These are phyloP conservation scores for Immersiporthe knoxdaviesiana DNA, from an alignment of 2,329 filamentous ascomycete species.

Conservation along the genomic window DNA sequence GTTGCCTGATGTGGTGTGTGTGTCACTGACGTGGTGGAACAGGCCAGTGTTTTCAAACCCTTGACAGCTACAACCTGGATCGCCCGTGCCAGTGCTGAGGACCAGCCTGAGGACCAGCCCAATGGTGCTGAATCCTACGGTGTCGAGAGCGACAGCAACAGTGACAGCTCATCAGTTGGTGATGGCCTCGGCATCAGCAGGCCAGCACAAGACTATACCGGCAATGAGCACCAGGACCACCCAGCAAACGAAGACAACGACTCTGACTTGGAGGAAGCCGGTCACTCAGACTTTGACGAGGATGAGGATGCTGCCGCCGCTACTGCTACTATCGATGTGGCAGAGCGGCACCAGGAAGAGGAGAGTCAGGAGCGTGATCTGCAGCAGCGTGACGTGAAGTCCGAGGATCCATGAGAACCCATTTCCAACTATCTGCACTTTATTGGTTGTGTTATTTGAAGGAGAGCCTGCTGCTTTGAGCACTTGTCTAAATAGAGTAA, in stretches of 20 bases:
- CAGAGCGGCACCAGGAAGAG: neutral
- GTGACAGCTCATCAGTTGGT: neutral
- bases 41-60: conserved; percentile 12
- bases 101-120: neutral
- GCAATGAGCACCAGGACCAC: neutral
- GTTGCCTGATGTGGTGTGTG: neutral
- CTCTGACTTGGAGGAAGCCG: neutral
- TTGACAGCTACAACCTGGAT: neutral
- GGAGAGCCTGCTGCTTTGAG: neutral
- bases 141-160: neutral
- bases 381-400: conserved; percentile 1
- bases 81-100: neutral
- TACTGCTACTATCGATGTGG: neutral
- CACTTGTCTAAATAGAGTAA: neutral
- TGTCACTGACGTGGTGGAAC: neutral
- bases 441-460: neutral
- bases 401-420: neutral
- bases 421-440: neutral
- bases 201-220: neutral
- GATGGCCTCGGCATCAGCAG: neutral
- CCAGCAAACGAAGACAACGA: neutral
- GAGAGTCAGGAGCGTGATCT: neutral
- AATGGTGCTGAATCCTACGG: neutral
- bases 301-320: neutral
- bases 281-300: neutral